phyloP scores from a whole-genome alignment of 805 yeast species.

The Monosporozyma unispora region DNA sequence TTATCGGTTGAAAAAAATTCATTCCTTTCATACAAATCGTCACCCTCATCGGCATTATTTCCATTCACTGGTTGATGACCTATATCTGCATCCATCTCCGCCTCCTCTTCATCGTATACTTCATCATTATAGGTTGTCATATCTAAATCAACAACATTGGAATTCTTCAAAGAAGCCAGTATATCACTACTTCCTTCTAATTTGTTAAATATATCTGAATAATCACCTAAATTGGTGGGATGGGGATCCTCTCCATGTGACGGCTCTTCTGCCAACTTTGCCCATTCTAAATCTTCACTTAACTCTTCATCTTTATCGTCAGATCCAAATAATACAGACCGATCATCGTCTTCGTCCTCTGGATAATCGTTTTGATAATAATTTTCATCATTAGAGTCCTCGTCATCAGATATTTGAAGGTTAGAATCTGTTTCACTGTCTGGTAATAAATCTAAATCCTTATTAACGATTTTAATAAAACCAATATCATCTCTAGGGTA shows the following conservation, averaged over 20 bases:
- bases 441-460: slow-evolving; percentile 29
- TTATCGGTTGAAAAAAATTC: slow-evolving; percentile 48
- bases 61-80: slow-evolving; percentile 21
- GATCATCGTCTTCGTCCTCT: slow-evolving; percentile 74
- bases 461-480: slow-evolving; percentile 36
- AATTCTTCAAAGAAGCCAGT: slow-evolving; percentile 15
- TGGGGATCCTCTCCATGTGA: neutral
- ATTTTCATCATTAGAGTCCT: slow-evolving; percentile 85
- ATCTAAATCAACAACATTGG: slow-evolving; percentile 30
- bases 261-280: slow-evolving; percentile 3
- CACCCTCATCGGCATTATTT: slow-evolving; percentile 49
- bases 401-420: slow-evolving; percentile 52
- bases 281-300: neutral
- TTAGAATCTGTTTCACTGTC: slow-evolving; percentile 35
- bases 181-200: slow-evolving; percentile 18
- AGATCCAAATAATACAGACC: slow-evolving; percentile 31
- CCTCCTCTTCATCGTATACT: slow-evolving; percentile 45
- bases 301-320: slow-evolving; percentile 32
- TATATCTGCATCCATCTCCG: slow-evolving; percentile 17
- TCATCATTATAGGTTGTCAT: slow-evolving; percentile 8
- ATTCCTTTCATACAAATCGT: slow-evolving; percentile 37
- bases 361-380: slow-evolving; percentile 92
- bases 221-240: slow-evolving; percentile 5
- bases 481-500: slow-evolving; percentile 31
- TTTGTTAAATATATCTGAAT: slow-evolving; percentile 17